Base-by-base conservation (phyloP, 2,329 filamentous ascomycete genomes). In the Neocucurbitaria cava region DNA sequence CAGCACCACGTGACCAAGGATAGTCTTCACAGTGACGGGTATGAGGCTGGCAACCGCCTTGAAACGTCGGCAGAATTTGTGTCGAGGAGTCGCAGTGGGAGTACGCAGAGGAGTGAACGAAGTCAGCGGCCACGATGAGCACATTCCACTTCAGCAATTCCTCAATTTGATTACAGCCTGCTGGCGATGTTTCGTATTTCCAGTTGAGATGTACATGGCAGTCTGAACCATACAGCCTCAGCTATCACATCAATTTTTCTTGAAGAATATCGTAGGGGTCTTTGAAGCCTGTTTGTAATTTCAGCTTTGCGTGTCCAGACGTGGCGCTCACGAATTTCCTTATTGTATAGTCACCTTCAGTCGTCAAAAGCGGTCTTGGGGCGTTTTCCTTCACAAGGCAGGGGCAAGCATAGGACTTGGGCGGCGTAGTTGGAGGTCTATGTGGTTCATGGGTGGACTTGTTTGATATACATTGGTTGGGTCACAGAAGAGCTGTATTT, bases 1-100 rank as follows among this genome's bases (percentile, higher is more conserved):
- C 70, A 75, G 44, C 73, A 76, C 18, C 75, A 74, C 49, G 58
- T 73, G 45, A 75, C 73, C 0, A 65, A 72, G 21, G 75, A 77
- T 46, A 75, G 72, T 45, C 71, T 77, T 21, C 72, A 73, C 23
- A 69, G 64, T 6, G 69, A 74, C 18, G 61, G 58, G 5, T 69
- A 69, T 40, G 65, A 71, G 33, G 62, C 64, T 4, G 63, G 68
- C 13, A 65, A 57, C n/a, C 70, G 73, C 47, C 64, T 75, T 1
- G 74, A 75, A 46, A 66, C 72, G 3, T 64, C 66, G 10, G 74
- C 73, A 7, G 74, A 77, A 53, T 66, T 77, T 59, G 68, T 77
- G 3, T 71, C 76, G 20, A 64, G 73, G 26, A 73, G 69, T 53
- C 64, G 61, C 21, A 75, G 71, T 39, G 62, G 68, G 15, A 75